phyloP scores from a whole-genome alignment of 176 grass and related monocot genomes.

The Carex cristatella region DNA sequence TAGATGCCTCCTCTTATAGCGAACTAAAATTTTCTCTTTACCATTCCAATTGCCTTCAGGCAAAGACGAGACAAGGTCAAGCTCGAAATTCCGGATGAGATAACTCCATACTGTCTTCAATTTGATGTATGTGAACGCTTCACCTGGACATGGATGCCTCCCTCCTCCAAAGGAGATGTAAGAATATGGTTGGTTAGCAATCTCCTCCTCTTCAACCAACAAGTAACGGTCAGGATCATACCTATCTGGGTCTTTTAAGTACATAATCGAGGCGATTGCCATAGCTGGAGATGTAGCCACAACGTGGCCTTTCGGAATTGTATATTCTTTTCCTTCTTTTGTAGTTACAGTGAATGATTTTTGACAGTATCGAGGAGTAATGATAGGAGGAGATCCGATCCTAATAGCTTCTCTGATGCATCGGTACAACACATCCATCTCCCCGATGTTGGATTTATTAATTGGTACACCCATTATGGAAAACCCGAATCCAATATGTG shows the following conservation, averaged over 20 bases:
- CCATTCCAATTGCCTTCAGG: background rate
- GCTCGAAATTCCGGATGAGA: background rate
- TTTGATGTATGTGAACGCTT: background rate
- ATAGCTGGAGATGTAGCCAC: slow-evolving; percentile 35
- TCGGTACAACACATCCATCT: slow-evolving; percentile 9
- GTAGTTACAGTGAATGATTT: slow-evolving; percentile 36
- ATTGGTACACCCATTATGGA: background rate
- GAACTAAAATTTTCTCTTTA: background rate
- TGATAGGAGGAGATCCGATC: slow-evolving; percentile 33
- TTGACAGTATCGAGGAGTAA: slow-evolving; percentile 39
- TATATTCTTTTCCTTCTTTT: slow-evolving; percentile 41
- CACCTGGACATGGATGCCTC: background rate
- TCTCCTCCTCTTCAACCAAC: background rate
- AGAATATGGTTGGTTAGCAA: background rate
- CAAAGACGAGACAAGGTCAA: background rate
- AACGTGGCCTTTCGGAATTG: slow-evolving; percentile 29
- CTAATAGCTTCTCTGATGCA: slow-evolving; percentile 52
- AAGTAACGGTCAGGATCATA: slow-evolving; percentile 43
- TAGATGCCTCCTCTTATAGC: background rate
- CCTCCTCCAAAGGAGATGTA: too few species aligned
- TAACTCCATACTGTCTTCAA: background rate
- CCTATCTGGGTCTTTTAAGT: slow-evolving; percentile 31
- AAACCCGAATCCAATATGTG: background rate
- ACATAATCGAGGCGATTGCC: slow-evolving; percentile 34
- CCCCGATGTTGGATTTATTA: slow-evolving; percentile 5